Base-by-base conservation (phyloP, 2,329 filamentous ascomycete genomes). In the Trichocomaceae sp. region DNA sequence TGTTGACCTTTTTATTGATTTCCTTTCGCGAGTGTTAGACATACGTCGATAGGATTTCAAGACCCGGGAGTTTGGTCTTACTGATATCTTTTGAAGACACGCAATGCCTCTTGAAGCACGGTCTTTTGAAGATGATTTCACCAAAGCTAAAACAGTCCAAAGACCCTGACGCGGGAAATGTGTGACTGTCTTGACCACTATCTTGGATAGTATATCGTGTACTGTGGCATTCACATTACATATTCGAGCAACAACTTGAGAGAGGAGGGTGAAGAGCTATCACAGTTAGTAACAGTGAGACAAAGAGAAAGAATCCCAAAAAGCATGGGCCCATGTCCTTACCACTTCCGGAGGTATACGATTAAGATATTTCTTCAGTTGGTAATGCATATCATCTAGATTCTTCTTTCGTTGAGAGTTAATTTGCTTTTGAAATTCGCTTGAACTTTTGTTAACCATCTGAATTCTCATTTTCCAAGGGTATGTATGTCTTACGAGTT, bases 201-300 rank as follows among this genome's bases (percentile, higher is more conserved):
- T 92, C 33, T 80, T 79, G 52, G 85, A 83, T 6, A 99, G 75
- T 9, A 88, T 77, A 56, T 85, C 83, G 71, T 89, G 95, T 1
- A 96, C 90, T 1, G 84, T 82, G 3, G 71, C 71, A 67, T 96
- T 88, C 1, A 86, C 84, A 72, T 99, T 93, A 46, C 88, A 88
- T 63, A 99, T 96, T 31, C 93, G 85, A n/a, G 92, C 93, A 55
- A 99, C 88, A 58, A 99, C 87, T 71, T 99, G 93, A 5, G 93
- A 88, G 42, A 99, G 77, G 5, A 92, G 83, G 1, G 78, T 80
- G 61, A 79, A 79, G 26, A 79, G 70, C 66, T 77, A 57, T 19
- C 17, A 39, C 37, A 46, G 58, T 68, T 56, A 68, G 62, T 54
- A 50, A 19, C 2, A 10, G 7, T 29, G 10, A 29, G 5, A 9